Evolutionary conservation across 768 basidiomycete genomes (phyloP), one percentile per base, ranked within the genome.

Genomic region (Xerocomus brunneocitrinus): DNA sequence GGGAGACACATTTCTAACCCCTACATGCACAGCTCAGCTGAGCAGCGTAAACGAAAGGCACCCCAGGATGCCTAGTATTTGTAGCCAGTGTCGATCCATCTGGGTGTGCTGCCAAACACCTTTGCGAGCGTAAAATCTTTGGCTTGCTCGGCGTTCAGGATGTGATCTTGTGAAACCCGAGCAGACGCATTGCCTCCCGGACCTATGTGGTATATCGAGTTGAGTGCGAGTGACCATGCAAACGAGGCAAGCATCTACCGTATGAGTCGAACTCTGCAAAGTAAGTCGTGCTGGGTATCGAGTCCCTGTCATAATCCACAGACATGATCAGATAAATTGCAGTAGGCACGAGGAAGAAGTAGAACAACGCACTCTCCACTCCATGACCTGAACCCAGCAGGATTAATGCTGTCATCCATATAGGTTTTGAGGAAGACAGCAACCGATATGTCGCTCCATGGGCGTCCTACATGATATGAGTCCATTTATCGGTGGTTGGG

Each of bases 391-490:
- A 77, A 85, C 27, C 83, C 82, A 9, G 61, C 73, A 1, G 81
- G 74, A 7, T 69, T 45, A 32, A 84, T 74, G 56, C 75, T 80
- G 12, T 77, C 70, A 49, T 85, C 82, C 83, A 85, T 85, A 47
- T 74, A 77, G 0, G 76, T 83, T 5, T 66, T 67, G 8, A 84
- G 64, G 54, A 70, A 85, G 1, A 85, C 77, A 0, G 81, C 76
- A 0, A 75, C 74, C 0, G 83, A 79, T 7, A 80, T 66, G 47
- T 79, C 74, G 61, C 84, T 85, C 84, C 85, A 86, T 0, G 85
- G 84, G 3, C 84, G 76, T 12, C 65, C 62, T 73, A 32, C 13
- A 12, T 13, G 12, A 14, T 3, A 24, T 22, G 45, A 34, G 41
- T 28, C 25, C 13, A 43, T 27, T 12, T 8, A 25, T 39, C 38